Conservation (phyloP, 2,329 filamentous ascomycete species). For the Curvularia sp. region DNA sequence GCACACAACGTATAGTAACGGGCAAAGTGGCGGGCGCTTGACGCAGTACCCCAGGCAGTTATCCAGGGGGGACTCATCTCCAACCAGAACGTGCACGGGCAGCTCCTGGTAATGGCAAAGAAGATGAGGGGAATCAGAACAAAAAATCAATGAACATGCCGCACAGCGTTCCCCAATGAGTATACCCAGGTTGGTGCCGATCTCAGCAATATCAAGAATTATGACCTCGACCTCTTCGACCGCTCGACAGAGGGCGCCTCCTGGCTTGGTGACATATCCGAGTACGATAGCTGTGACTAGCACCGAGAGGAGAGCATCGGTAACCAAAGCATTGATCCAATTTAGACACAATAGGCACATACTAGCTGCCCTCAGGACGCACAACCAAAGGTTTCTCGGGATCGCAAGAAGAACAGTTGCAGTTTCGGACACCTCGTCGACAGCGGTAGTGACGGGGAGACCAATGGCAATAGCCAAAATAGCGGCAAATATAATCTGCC, state of each 20-base stretch:
- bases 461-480: constrained; percentile 60
- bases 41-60: constrained; percentile 63
- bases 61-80: constrained; percentile 61
- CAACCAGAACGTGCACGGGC: constrained; percentile 60
- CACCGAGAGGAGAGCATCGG: constrained; percentile 57
- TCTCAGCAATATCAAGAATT: constrained; percentile 58
- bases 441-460: constrained; percentile 54
- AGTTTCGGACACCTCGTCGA: constrained; percentile 55
- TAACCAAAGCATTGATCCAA: constrained; percentile 57
- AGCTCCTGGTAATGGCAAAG: constrained; percentile 49
- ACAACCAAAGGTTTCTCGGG: constrained; percentile 60
- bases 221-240: constrained; percentile 59
- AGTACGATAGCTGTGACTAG: constrained; percentile 58
- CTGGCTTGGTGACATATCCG: constrained; percentile 56
- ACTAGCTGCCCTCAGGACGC: constrained; percentile 59
- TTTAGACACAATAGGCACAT: constrained; percentile 26
- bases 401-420: constrained; percentile 57
- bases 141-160: constrained; percentile 60
- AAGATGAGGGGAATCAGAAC: constrained; percentile 55
- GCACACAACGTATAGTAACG: constrained; percentile 56
- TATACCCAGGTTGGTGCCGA: constrained; percentile 60
- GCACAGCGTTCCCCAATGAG: constrained; percentile 58
- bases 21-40: constrained; percentile 61
- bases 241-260: constrained; percentile 53
- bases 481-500: constrained; percentile 61